Conservation (phyloP, 805 yeast species). For the Monosporozyma siamensis region DNA sequence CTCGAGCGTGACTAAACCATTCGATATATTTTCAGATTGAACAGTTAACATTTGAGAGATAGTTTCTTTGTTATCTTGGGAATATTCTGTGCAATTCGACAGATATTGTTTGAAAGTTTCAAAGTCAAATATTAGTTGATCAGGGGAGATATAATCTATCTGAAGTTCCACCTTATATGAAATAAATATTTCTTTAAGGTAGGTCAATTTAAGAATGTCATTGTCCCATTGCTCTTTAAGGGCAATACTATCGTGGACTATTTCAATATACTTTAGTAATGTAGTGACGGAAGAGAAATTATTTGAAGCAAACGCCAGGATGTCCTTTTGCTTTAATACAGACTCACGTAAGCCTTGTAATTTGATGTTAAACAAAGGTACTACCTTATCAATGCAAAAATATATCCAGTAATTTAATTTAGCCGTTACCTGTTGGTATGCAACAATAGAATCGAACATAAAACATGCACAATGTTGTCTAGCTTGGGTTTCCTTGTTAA, state of each 20-base stretch:
- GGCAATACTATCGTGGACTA: background rate
- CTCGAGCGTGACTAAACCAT: background rate
- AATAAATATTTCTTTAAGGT: constrained; percentile 23
- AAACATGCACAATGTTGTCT: too few species aligned
- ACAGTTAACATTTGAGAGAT: background rate
- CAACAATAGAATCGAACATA: too few species aligned
- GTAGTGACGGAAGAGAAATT: too few species aligned
- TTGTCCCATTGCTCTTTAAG: constrained; percentile 17
- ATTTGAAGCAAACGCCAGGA: too few species aligned
- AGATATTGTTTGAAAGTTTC: constrained; percentile 26
- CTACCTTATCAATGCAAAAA: constrained; percentile 27
- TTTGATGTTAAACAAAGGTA: background rate
- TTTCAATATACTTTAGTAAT: background rate
- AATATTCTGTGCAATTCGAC: background rate
- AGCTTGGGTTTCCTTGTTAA: background rate
- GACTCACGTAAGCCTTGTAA: background rate
- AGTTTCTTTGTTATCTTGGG: background rate
- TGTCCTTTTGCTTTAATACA: background rate
- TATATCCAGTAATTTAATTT: constrained; percentile 55
- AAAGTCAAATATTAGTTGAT: constrained; percentile 49
- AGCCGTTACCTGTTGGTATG: constrained; percentile 42
- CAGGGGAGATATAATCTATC: constrained; percentile 47
- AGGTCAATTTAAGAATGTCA: constrained; percentile 16
- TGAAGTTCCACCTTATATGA: constrained; percentile 41
- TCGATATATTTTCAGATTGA: background rate